Percentiles rank a stretch among this genome's conserved stretches.
These are phyloP conservation scores for Ganoderma lucidum DNA, from an alignment of 1,284 basidiomycete genomes.

Conservation along the genomic window DNA sequence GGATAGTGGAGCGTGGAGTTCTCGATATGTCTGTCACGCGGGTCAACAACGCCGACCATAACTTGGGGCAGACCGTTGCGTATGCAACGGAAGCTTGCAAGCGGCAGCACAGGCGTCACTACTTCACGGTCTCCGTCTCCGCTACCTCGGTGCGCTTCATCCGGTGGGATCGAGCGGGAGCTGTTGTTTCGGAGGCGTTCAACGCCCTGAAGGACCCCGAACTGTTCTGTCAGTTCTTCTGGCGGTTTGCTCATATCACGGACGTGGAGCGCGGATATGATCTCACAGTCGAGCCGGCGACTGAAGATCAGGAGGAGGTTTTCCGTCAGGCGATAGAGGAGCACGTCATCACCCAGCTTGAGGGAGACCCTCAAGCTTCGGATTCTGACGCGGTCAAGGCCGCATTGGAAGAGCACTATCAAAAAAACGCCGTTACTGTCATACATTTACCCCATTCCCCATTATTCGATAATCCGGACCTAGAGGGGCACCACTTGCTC, in stretches of 20 bases:
- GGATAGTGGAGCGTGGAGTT: not conserved
- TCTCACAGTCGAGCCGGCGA: conserved; percentile 17
- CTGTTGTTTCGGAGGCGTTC: conserved; percentile 14
- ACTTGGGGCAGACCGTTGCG: conserved; percentile 10
- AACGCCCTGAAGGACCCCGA: not conserved
- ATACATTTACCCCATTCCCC: not conserved
- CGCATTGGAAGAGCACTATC: conserved; percentile 8
- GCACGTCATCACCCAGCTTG: conserved; percentile 5
- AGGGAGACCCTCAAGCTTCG: not conserved
- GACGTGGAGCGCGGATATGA: conserved; percentile 19
- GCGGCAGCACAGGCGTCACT: conserved; percentile 17
- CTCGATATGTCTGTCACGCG: not conserved
- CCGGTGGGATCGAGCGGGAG: conserved; percentile 25
- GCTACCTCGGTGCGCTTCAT: conserved; percentile 11
- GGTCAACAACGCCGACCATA: not conserved
- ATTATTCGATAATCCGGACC: not conserved
- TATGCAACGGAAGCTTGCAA: conserved; percentile 15
- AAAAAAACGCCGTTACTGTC: not conserved
- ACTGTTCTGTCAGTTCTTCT: conserved; percentile 17
- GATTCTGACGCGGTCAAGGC: not conserved
- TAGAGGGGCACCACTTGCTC: conserved; percentile 1
- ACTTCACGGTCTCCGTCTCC: conserved; percentile 10
- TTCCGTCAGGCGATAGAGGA: not conserved
- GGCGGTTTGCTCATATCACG: conserved; percentile 19
- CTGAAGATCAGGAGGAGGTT: not conserved